Evolutionary conservation across 257 asterid species (phyloP).

Genomic region (Cinchona pubescens): DNA sequence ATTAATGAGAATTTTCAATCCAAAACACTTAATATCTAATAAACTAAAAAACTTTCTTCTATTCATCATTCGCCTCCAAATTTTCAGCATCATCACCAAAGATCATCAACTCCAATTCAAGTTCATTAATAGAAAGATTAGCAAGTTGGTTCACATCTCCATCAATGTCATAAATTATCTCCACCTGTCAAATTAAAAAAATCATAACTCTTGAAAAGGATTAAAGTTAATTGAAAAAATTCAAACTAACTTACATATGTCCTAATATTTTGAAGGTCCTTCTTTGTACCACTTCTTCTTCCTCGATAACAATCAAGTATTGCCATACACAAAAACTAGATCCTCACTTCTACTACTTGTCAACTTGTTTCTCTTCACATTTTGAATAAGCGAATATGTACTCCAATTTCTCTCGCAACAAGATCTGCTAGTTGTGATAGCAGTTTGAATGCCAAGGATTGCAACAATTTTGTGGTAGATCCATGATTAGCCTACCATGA

Average conservation of each 20-base stretch:
- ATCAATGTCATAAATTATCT: neutral
- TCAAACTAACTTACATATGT: neutral
- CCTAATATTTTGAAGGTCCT: neutral
- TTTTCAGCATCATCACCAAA: too few relatives aligned
- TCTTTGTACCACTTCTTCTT: neutral
- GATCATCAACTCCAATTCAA: too few relatives aligned
- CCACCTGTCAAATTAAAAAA: neutral
- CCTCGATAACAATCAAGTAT: neutral
- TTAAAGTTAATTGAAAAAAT: neutral
- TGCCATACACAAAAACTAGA: neutral
- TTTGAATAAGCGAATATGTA: neutral
- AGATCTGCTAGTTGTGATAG: neutral
- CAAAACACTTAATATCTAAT: too few relatives aligned
- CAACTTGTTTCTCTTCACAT: slow-evolving; percentile 2
- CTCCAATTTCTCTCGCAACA: slow-evolving; percentile 14
- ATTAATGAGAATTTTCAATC: too few relatives aligned
- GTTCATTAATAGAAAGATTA: too few relatives aligned
- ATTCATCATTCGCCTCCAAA: too few relatives aligned
- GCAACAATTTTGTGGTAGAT: neutral
- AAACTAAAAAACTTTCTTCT: too few relatives aligned
- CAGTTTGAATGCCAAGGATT: neutral
- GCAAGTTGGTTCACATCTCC: neutral
- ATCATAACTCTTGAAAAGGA: neutral
- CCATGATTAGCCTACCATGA: slow-evolving; percentile 11
- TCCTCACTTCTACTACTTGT: neutral